Evolutionary conservation across 305 asterid genomes (phyloP).

Genomic region (Fraxinus velutina): DNA sequence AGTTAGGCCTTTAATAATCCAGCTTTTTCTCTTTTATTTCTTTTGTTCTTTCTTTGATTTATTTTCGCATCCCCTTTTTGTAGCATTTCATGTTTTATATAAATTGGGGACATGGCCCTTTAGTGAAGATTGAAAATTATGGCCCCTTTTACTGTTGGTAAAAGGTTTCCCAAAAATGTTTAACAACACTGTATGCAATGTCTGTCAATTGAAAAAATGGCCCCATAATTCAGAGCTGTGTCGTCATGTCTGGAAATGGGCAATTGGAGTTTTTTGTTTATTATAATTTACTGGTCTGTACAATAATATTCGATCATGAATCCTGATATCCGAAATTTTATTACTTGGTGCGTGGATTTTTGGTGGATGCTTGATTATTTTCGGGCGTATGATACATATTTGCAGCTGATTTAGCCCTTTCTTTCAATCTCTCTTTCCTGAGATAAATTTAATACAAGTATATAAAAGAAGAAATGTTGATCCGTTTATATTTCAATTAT

Average conservation of each 20-base stretch:
- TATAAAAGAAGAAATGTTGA: neutral
- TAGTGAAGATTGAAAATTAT: neutral
- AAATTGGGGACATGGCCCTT: conserved; percentile 14
- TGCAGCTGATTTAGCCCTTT: neutral
- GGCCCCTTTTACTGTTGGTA: neutral
- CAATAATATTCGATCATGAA: too few species aligned
- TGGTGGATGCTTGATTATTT: too few species aligned
- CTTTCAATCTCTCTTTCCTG: neutral
- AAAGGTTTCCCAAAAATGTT: neutral
- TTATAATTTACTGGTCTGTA: too few species aligned
- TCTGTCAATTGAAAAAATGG: neutral
- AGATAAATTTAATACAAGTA: too few species aligned
- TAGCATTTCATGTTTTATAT: conserved; percentile 17
- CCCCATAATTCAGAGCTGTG: neutral
- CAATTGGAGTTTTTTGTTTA: too few species aligned
- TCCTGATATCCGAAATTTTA: too few species aligned
- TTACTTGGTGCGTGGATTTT: too few species aligned
- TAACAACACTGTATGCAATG: neutral
- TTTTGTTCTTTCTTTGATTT: neutral
- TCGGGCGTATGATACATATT: too few species aligned
- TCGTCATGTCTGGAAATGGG: neutral
- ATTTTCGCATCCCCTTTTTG: conserved; percentile 8
- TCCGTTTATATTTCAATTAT: neutral
- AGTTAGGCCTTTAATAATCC: conserved; percentile 25
- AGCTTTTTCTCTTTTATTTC: conserved; percentile 16